Base-by-base conservation (phyloP, 768 basidiomycete species). In the Rhizopogon roseolus region DNA sequence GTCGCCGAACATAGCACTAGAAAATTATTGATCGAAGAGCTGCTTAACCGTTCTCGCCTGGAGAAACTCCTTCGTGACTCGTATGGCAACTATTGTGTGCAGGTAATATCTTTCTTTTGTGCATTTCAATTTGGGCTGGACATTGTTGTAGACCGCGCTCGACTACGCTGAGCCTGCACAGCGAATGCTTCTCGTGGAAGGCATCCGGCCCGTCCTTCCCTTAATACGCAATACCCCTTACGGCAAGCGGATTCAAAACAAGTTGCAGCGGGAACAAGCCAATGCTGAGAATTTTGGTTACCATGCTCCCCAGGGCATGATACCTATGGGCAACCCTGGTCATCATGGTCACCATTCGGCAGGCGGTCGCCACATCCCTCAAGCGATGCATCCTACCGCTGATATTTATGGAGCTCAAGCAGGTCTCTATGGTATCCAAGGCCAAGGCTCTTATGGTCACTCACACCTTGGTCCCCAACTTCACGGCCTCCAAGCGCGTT, bases 171-270 rank as follows among this genome's bases (percentile, higher is more conserved):
- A 98, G 62, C 88, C 94, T n/a, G 77, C 70, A 19, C 97, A 99
- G 70, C 88, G 97, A 55, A 84, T 87, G 5, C 79, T 94, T 57
- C 85, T 99, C 25, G 93, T 99, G 17, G 96, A 98, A 65, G 93
- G 92, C 61, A 99, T 99, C 68, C 89, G 97, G 48, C 97, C 97
- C n/a, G 93, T 98, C 56, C 80, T 99, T 25, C 97, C 97, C 2
- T 80, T 98, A 63, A 99, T 99, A 66, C 90, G 97, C 64, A 99
- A 99, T 73, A 99, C 97, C 9, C 97, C 97, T 6, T 99, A 99
- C 63, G 97, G 97, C 62, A 99, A 99, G 77, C 87, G 97, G 41
- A 99, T 99, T 64, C 96, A 98, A 72, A 95, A 94, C 77, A 98
- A 98, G 74, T 76, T 98, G 51, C 95, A 97, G 72, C 91, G 96